Conservation (phyloP, 257 asterid species). For the Solanum medicagineum region DNA sequence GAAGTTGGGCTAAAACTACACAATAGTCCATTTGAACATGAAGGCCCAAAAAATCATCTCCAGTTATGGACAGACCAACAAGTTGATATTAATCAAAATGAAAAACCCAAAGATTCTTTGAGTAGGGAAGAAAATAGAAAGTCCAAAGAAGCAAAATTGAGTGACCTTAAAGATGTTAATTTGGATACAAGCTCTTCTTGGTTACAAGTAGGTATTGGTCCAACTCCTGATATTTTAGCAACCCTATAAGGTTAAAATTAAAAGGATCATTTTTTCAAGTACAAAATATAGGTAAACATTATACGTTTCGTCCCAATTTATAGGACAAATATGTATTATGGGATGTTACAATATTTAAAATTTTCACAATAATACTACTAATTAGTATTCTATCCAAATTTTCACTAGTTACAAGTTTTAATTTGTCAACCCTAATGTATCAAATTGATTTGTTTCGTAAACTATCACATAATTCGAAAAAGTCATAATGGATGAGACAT, state of each 20-base stretch:
- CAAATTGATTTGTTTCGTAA: too few species aligned
- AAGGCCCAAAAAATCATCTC: constrained; percentile 17
- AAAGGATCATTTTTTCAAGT: not conserved
- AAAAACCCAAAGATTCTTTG: not conserved
- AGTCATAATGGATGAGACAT: too few species aligned
- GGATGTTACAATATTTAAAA: not conserved
- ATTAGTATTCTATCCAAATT: not conserved
- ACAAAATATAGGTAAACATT: not conserved
- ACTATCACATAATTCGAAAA: too few species aligned
- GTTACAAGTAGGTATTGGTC: constrained; percentile 74
- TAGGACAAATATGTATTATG: not conserved
- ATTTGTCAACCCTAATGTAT: not conserved
- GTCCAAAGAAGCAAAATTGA: constrained; percentile 36
- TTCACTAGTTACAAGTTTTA: not conserved
- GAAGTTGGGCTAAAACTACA: not conserved
- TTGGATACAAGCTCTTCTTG: constrained; percentile 49
- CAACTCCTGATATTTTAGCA: constrained; percentile 12
- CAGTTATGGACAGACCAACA: constrained; percentile 16
- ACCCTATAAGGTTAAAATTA: not conserved
- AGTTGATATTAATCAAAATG: not conserved
- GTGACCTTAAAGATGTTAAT: constrained; percentile 44
- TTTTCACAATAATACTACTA: not conserved
- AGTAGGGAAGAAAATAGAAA: constrained; percentile 19
- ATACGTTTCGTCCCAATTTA: not conserved
- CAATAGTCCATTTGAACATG: not conserved